Evolutionary conservation across 2,329 filamentous ascomycete genomes (phyloP).

Genomic region (Ophiostoma populinum): DNA sequence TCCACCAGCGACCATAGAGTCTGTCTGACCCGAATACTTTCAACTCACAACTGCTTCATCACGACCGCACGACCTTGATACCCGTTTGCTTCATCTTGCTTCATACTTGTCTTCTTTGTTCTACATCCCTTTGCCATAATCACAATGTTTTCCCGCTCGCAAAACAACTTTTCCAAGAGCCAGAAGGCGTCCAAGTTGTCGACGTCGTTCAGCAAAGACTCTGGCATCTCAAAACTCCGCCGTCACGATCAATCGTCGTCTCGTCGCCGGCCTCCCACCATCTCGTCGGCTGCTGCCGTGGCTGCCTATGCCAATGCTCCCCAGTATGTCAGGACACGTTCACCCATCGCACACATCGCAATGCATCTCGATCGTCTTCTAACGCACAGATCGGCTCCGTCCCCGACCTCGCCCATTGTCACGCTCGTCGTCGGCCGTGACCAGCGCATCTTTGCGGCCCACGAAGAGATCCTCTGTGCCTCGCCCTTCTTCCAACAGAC

Average conservation of each 20-base stretch:
- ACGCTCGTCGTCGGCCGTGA: constrained; percentile 68
- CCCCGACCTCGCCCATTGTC: constrained; percentile 45
- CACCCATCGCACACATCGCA: too few relatives aligned
- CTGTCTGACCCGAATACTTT: too few relatives aligned
- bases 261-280: constrained; percentile 30
- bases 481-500: constrained; percentile 64
- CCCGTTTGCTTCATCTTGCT: background rate
- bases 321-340: too few relatives aligned
- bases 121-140: background rate
- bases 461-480: constrained; percentile 64
- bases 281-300: constrained; percentile 23
- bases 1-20: too few relatives aligned
- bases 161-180: constrained; percentile 33
- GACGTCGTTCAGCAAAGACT: constrained; percentile 36
- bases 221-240: constrained; percentile 32
- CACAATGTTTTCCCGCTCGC: constrained; percentile 30
- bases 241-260: constrained; percentile 29
- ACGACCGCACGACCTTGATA: too few relatives aligned
- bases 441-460: constrained; percentile 76
- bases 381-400: too few relatives aligned
- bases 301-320: constrained; percentile 14
- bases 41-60: too few relatives aligned
- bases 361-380: too few relatives aligned
- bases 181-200: constrained; percentile 26
- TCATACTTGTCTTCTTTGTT: background rate